Conservation (phyloP, 2,329 filamentous ascomycete genomes). For the Fusarium zealandicum region DNA sequence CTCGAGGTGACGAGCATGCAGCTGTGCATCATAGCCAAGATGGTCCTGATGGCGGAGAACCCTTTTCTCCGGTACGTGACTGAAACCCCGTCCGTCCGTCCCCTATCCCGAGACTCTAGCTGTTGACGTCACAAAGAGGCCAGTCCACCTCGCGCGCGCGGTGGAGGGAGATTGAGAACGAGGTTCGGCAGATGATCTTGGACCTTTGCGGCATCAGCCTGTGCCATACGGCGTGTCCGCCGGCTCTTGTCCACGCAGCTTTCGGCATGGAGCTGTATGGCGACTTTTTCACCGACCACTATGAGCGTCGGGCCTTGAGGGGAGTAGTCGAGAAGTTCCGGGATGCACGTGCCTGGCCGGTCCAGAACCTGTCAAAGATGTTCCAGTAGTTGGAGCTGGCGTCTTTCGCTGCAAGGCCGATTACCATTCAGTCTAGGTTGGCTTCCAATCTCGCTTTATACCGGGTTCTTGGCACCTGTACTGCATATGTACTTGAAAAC, state of each 20-base stretch:
- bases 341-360: conserved; percentile 52
- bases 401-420: not conserved
- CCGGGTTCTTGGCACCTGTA: conserved; percentile 8
- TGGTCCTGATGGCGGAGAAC: conserved; percentile 51
- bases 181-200: conserved; percentile 48
- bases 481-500: not conserved
- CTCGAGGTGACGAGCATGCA: conserved; percentile 52
- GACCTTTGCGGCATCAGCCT: conserved; percentile 52
- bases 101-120: not conserved
- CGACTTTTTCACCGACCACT: conserved; percentile 52
- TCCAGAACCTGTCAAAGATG: conserved; percentile 48
- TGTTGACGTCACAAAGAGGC: conserved; percentile 32
- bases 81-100: not conserved
- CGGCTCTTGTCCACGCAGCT: conserved; percentile 49
- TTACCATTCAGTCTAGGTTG: conserved; percentile 6
- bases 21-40: conserved; percentile 50
- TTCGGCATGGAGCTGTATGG: conserved; percentile 53
- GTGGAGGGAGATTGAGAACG: conserved; percentile 49
- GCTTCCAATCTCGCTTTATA: not conserved
- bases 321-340: conserved; percentile 55
- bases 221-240: conserved; percentile 49
- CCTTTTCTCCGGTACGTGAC: conserved; percentile 46
- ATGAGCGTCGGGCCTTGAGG: conserved; percentile 48
- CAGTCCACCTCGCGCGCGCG: conserved; percentile 40
- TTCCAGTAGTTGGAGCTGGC: conserved; percentile 34